Percentiles rank a stretch among this genome's conserved stretches.
phyloP scores from a whole-genome alignment of 1,284 basidiomycete genomes.

The Marasmius oreades region DNA sequence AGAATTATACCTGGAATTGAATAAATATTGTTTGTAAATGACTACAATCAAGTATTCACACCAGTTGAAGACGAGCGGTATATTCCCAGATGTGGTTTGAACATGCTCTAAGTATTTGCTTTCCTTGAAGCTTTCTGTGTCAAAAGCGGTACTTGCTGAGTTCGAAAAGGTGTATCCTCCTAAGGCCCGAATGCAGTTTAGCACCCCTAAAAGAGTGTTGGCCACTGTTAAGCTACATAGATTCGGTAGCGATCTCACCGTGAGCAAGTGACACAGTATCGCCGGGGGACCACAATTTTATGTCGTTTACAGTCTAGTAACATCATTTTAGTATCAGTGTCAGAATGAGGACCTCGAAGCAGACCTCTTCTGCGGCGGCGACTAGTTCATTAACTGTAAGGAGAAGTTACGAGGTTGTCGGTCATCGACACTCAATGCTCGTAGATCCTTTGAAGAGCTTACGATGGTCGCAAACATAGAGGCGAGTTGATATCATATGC shows the following conservation, averaged over 20 bases:
- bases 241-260: conserved; percentile 31
- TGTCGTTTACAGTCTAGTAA: conserved; percentile 49
- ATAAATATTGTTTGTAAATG: conserved; percentile 1
- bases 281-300: conserved; percentile 51
- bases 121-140: conserved; percentile 60
- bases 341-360: not conserved
- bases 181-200: conserved; percentile 60
- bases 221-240: not conserved
- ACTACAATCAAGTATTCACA: conserved; percentile 23
- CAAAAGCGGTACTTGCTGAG: conserved; percentile 50
- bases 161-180: conserved; percentile 52
- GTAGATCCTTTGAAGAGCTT: conserved; percentile 19
- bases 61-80: conserved; percentile 57
- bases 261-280: conserved; percentile 52
- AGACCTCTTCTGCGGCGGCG: conserved; percentile 59
- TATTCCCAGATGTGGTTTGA: conserved; percentile 40
- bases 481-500: conserved; percentile 46
- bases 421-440: not conserved
- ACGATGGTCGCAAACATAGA: conserved; percentile 67
- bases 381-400: conserved; percentile 54
- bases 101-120: conserved; percentile 45
- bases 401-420: not conserved
- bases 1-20: conserved; percentile 50
- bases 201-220: conserved; percentile 35
- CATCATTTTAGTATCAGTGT: not conserved